Evolutionary conservation across 2,329 filamentous ascomycete genomes (phyloP).

Genomic region (Diaporthe aspalathi): DNA sequence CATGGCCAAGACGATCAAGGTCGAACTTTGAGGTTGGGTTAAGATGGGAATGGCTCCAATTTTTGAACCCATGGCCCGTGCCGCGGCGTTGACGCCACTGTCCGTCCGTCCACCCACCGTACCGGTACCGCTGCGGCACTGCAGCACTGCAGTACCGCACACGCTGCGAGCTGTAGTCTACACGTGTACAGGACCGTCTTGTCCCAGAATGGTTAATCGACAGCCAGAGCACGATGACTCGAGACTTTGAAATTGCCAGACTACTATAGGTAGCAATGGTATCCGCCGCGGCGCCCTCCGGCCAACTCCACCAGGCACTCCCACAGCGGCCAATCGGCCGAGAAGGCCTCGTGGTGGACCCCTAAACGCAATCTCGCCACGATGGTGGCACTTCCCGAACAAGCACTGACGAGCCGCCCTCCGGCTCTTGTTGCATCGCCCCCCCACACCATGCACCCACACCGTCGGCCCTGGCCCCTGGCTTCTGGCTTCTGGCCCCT

Average conservation of each 20-base stretch:
- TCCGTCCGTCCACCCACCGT: background rate
- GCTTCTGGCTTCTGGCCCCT: background rate
- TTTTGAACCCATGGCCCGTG: background rate
- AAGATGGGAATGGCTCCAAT: background rate
- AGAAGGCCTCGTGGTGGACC: constrained; percentile 14
- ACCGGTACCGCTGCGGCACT: too few species aligned
- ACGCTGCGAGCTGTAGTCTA: too few species aligned
- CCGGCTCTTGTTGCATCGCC: constrained; percentile 23
- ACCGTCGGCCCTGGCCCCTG: constrained; percentile 9
- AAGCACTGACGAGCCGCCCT: constrained; percentile 4
- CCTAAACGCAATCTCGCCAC: constrained; percentile 18
- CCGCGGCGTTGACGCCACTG: background rate
- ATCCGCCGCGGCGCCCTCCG: background rate
- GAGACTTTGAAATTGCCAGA: background rate
- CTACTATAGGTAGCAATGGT: background rate
- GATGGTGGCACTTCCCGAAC: constrained; percentile 5
- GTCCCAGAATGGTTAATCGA: too few species aligned
- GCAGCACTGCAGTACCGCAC: too few species aligned
- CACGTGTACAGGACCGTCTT: too few species aligned
- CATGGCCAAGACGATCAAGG: constrained; percentile 20
- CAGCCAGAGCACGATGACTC: background rate
- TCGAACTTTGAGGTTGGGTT: too few species aligned
- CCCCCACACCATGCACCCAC: constrained; percentile 6
- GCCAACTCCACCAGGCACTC: constrained; percentile 8
- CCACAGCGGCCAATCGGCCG: constrained; percentile 20